Evolutionary conservation across 257 asterid genomes (phyloP), one percentile per base, ranked within the genome.

Genomic region (Plantago elongata): DNA sequence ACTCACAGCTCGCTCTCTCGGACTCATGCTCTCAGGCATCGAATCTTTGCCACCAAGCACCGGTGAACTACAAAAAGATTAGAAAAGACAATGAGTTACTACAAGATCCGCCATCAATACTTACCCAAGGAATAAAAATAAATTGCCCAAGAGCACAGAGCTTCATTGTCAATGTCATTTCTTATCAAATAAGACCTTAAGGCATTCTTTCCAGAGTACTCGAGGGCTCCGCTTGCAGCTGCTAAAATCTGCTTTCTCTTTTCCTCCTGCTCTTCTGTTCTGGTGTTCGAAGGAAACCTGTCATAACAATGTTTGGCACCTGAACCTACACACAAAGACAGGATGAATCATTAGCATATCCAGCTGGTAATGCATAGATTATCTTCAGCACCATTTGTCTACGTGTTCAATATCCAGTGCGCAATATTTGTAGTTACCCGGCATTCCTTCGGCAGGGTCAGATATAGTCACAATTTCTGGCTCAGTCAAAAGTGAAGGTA

Each of bases 1-100:
- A 77, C 97, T 76, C 79, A 90, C 95, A 46, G 94, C 93, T 61
- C 95, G 83, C 84, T 86, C 98, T 74, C 94, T 81, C 46, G 98
- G 98, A 72, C 96, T 88, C 67, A 88, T 67, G 74, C 96, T 86
- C 71, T 81, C 92, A 67, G 86, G 72, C 66, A 77, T 82, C 40
- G 94, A 69, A 63, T 91, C 96, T 62, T 69, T 83, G 57, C 86
- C 81, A 70, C 80, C 72, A 67, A 57, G 83, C 74, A 64, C 77
- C 64, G 86, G 90, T 58, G 96, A 88, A 75, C 94, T 88, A 61
- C 72, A 72, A 29, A 54, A 57, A 46, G 44, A 18, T 34, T 29
- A 37, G 50, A 3, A 27, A 29, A 69, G 66, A 60, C 14, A 13
- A 34, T 60, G 30, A 52, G 45, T 68, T 48, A 61, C 61, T 46